Evolutionary conservation across 2,329 filamentous ascomycete species (phyloP).

Genomic region (Penicillium vulpinum): DNA sequence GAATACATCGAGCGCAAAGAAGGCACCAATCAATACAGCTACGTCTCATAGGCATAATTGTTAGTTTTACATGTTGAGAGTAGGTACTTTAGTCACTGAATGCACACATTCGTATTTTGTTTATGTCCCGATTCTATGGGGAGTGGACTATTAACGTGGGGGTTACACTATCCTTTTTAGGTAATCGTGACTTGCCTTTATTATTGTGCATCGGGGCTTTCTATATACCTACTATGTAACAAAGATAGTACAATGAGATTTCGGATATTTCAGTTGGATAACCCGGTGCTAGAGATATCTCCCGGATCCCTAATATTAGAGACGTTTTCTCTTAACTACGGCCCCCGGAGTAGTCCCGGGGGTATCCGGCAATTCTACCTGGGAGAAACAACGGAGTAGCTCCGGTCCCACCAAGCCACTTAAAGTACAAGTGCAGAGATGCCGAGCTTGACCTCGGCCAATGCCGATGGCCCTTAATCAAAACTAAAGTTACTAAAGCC

Average conservation of each 20-base stretch:
- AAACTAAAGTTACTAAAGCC: neutral
- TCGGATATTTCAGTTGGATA: too few species aligned
- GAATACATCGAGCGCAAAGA: constrained; percentile 85
- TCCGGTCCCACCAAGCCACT: neutral
- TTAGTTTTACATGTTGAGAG: neutral
- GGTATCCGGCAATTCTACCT: neutral
- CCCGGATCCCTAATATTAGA: too few species aligned
- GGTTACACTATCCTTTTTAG: too few species aligned
- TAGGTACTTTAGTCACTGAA: neutral
- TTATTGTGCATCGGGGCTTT: too few species aligned
- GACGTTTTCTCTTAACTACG: too few species aligned
- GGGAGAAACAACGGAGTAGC: neutral
- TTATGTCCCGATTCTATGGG: neutral
- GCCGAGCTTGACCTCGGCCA: neutral
- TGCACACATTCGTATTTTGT: neutral
- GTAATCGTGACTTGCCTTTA: too few species aligned
- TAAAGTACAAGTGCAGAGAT: neutral
- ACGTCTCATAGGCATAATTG: constrained; percentile 59
- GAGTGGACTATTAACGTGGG: neutral
- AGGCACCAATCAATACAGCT: constrained; percentile 62
- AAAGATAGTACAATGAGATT: too few species aligned
- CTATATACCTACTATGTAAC: too few species aligned
- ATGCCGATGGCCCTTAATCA: neutral
- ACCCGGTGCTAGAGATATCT: too few species aligned
- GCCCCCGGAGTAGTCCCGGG: too few species aligned